Base-by-base conservation (phyloP, 2,329 filamentous ascomycete genomes). In the Trichoderma breve region DNA sequence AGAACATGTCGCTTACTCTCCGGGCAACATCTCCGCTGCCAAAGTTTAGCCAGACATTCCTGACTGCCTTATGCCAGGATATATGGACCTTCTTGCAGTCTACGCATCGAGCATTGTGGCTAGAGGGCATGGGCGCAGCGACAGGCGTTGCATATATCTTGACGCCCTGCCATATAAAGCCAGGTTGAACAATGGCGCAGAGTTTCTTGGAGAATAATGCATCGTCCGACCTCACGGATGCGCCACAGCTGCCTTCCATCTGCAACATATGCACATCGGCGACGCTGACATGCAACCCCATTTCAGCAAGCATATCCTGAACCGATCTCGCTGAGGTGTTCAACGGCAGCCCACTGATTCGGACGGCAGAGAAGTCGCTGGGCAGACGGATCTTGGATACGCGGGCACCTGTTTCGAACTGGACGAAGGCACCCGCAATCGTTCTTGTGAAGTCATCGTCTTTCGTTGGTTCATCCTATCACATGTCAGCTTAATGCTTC, bases 311-410 rank as follows among this genome's bases (percentile, higher is more conserved):
- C 34, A 71, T 39, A 32, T 51, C 63, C 14, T 4, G 21, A n/a
- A 71, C 30, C 1, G 53, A 71, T 11, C 24, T 12, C 5, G n/a
- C 15, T 6, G 76, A 74, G 58, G 72, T 78, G 6, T 64, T 61
- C 2, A 1, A 24, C 0, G 79, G 79, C 0, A 83, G 76, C 2
- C 74, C 73, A 24, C 64, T 76, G 61, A 83, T 76, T 7, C 78
- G 80, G 26, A 81, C 76, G 0, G 80, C 77, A 1, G 81, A 83
- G 65, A 80, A 81, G 74, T 84, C 82, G 1, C 80, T 80, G 3
- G 76, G 74, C 6, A 83, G 74, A 8, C 74, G 75, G 3, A 81
- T 70, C 18, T 78, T 79, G 1, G 64, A 30, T 5, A 82, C 72
- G 0, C 64, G 60, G 1, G 79, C 80, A 6, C 82, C 82, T 12